Percentiles rank a stretch among this genome's conserved stretches.
phyloP scores from a whole-genome alignment of 2,329 filamentous ascomycete genomes.

The Lachnellula arida region DNA sequence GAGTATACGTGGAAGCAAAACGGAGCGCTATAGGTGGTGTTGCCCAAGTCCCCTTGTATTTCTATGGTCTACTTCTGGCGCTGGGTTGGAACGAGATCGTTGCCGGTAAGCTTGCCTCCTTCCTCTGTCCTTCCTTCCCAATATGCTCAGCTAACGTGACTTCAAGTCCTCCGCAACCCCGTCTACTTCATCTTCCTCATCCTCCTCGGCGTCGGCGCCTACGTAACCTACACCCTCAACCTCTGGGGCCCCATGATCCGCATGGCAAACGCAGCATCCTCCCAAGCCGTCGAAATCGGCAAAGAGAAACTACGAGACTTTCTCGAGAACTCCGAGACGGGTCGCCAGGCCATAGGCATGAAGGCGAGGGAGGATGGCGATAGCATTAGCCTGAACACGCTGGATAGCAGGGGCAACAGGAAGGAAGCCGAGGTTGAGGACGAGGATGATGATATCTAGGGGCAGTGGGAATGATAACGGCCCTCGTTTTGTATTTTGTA shows the following conservation, averaged over 20 bases:
- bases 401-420: slow-evolving; percentile 57
- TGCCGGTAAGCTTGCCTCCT: slow-evolving; percentile 60
- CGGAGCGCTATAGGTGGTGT: slow-evolving; percentile 93
- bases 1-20: slow-evolving; percentile 97
- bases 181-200: slow-evolving; percentile 88
- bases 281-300: slow-evolving; percentile 83
- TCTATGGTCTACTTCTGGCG: slow-evolving; percentile 82
- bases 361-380: slow-evolving; percentile 45
- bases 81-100: slow-evolving; percentile 99
- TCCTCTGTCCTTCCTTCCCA: background rate
- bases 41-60: slow-evolving; percentile 89
- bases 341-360: slow-evolving; percentile 78
- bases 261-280: slow-evolving; percentile 84
- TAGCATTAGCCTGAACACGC: slow-evolving; percentile 52
- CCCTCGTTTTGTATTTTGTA: background rate
- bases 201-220: slow-evolving; percentile 69
- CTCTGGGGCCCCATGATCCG: slow-evolving; percentile 93
- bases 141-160: slow-evolving; percentile 6
- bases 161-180: slow-evolving; percentile 82
- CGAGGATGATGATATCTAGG: slow-evolving; percentile 41
- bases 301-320: slow-evolving; percentile 90
- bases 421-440: slow-evolving; percentile 33
- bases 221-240: slow-evolving; percentile 89
- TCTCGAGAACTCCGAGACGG: slow-evolving; percentile 79
- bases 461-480: background rate